These are phyloP conservation scores for Smittium culicis DNA, from an alignment of 371 early-diverging fungal species.

Conservation along the genomic window DNA sequence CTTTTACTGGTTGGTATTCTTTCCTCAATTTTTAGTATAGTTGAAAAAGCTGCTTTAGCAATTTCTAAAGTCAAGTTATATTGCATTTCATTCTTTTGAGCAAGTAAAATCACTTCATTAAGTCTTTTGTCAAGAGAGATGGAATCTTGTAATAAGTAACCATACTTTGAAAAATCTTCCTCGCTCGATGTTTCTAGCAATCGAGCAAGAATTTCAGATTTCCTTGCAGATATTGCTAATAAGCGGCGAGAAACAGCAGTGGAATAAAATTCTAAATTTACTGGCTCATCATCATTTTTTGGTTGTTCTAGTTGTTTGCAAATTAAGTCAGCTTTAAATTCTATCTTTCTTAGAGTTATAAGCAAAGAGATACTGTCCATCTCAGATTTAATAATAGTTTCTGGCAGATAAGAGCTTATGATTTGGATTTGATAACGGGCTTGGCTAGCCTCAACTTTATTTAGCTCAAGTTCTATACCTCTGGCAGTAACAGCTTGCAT, in stretches of 20 bases:
- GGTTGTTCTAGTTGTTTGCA: conserved; percentile 55
- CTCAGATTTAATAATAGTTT: conserved; percentile 64
- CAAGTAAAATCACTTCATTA: not conserved
- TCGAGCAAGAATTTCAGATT: not conserved
- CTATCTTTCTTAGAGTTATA: conserved; percentile 60
- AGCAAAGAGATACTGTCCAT: conserved; percentile 59
- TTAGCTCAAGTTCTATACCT: conserved; percentile 77
- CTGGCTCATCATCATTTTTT: conserved; percentile 25
- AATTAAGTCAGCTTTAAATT: conserved; percentile 63
- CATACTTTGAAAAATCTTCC: not conserved
- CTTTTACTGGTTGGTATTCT: not conserved
- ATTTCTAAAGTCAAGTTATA: not conserved
- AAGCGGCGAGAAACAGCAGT: conserved; percentile 37
- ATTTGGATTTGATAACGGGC: conserved; percentile 57
- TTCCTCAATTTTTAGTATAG: not conserved
- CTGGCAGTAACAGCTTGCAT: conserved; percentile 42
- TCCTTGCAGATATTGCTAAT: conserved; percentile 38
- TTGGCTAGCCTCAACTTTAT: conserved; percentile 69
- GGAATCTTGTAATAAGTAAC: not conserved
- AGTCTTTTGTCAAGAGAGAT: not conserved
- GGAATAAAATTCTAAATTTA: conserved; percentile 41
- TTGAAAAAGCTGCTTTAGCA: not conserved
- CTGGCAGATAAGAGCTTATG: conserved; percentile 65
- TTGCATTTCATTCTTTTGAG: not conserved
- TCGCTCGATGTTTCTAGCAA: not conserved